These are phyloP conservation scores for Pseudogymnoascus sp. DNA, from an alignment of 2,329 filamentous ascomycete genomes.

Conservation along the genomic window DNA sequence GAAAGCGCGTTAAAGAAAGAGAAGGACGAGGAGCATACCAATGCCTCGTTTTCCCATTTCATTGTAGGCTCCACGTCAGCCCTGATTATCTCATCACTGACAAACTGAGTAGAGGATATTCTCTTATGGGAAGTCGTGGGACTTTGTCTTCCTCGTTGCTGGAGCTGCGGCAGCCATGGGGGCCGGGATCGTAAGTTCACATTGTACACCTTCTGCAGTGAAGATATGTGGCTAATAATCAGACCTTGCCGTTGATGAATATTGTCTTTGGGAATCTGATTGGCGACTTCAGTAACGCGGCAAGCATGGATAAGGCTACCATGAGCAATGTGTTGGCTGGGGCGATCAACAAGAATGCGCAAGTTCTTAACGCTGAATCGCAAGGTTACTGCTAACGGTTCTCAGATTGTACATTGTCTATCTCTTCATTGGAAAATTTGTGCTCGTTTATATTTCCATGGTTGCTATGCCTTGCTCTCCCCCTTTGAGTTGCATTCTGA, in stretches of 20 bases:
- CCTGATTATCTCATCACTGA: neutral
- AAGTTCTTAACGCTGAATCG: conserved; percentile 17
- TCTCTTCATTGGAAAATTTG: conserved; percentile 61
- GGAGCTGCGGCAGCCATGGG: conserved; percentile 44
- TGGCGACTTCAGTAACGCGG: conserved; percentile 37
- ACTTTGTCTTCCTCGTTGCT: conserved; percentile 41
- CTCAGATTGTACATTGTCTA: conserved; percentile 60
- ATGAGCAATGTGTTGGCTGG: conserved; percentile 35
- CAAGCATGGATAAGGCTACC: conserved; percentile 20
- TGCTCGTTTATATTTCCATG: conserved; percentile 56
- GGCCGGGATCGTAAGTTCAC: conserved; percentile 37
- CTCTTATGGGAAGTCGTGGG: conserved; percentile 47
- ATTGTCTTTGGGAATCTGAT: conserved; percentile 49
- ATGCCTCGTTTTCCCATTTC: neutral
- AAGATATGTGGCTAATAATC: conserved; percentile 11
- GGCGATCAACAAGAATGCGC: conserved; percentile 41
- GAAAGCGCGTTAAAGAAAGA: neutral
- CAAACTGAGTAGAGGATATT: conserved; percentile 33
- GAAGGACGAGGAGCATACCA: neutral
- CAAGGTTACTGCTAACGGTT: conserved; percentile 4
- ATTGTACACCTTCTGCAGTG: neutral
- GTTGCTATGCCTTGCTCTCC: conserved; percentile 36
- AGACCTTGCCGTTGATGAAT: conserved; percentile 54
- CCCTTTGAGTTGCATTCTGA: conserved; percentile 34
- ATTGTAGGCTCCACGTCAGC: neutral